These are phyloP conservation scores for Clonostachys byssicola DNA, from an alignment of 2,329 filamentous ascomycete species.

Conservation along the genomic window DNA sequence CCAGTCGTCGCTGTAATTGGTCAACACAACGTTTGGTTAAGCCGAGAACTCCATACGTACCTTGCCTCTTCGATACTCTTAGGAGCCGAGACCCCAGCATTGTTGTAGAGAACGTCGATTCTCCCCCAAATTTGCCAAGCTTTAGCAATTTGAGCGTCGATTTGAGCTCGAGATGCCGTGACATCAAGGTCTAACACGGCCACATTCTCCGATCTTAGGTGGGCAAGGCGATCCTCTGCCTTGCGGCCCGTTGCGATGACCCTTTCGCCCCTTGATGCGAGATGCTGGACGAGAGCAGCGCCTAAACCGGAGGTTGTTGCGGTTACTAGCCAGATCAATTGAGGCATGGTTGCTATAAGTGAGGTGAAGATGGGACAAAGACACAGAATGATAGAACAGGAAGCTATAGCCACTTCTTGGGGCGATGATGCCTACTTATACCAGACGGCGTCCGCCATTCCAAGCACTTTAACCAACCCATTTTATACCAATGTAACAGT, in stretches of 20 bases:
- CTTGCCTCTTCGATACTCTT: constrained; percentile 20
- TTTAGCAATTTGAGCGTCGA: constrained; percentile 12
- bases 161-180: constrained; percentile 6
- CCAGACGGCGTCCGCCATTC: no score
- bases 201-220: constrained; percentile 13
- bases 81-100: constrained; percentile 20
- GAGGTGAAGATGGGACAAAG: no score
- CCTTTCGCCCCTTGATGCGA: constrained; percentile 17
- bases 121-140: constrained; percentile 21
- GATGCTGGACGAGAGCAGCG: constrained; percentile 12
- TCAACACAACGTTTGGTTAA: neutral
- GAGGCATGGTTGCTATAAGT: constrained; percentile 11
- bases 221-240: constrained; percentile 7
- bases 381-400: no score
- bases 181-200: constrained; percentile 23
- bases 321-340: constrained; percentile 24
- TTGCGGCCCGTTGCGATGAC: constrained; percentile 21
- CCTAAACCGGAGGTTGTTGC: constrained; percentile 25
- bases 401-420: no score
- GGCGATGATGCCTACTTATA: no score
- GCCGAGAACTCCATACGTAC: constrained; percentile 10
- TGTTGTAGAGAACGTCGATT: constrained; percentile 26
- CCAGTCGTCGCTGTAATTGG: constrained; percentile 10
- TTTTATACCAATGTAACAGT: no score
- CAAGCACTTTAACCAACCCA: no score